Conservation (phyloP, 2,329 filamentous ascomycete genomes). For the Cordyceps sp. region DNA sequence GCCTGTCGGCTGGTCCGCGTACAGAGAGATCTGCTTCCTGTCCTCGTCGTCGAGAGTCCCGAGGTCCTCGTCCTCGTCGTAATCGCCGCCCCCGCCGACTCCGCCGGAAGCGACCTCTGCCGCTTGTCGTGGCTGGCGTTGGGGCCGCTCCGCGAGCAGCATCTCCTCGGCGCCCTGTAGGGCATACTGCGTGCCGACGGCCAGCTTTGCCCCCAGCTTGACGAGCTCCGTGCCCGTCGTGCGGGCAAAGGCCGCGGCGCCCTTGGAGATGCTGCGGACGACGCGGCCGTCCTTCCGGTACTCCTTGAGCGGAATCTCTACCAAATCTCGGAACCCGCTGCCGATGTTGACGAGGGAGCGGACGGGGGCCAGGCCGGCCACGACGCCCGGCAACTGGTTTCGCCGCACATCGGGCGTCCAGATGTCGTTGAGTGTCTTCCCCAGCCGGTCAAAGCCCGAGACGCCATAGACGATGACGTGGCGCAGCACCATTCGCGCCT, state of each 20-base stretch:
- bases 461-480: slow-evolving; percentile 90
- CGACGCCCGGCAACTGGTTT: slow-evolving; percentile 76
- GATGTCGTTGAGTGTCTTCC: slow-evolving; percentile 81
- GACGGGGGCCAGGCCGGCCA: slow-evolving; percentile 81
- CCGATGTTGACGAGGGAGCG: slow-evolving; percentile 83
- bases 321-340: slow-evolving; percentile 67
- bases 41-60: slow-evolving; percentile 42
- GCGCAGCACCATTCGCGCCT: slow-evolving; percentile 68
- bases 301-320: slow-evolving; percentile 80
- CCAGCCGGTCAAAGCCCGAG: slow-evolving; percentile 76
- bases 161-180: slow-evolving; percentile 78
- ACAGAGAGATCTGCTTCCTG: slow-evolving; percentile 68
- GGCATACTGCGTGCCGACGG: slow-evolving; percentile 86
- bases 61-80: slow-evolving; percentile 50
- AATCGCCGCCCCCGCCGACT: slow-evolving; percentile 44
- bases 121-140: slow-evolving; percentile 12
- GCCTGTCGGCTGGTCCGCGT: slow-evolving; percentile 84
- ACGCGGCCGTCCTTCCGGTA: slow-evolving; percentile 90
- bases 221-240: slow-evolving; percentile 92
- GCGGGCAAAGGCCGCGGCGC: slow-evolving; percentile 74
- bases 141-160: slow-evolving; percentile 35
- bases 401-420: slow-evolving; percentile 89
- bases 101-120: slow-evolving; percentile 18
- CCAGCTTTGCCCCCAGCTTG: slow-evolving; percentile 83
- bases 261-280: slow-evolving; percentile 81